A percentile compares a stretch with the other conserved stretches of the same genome.
These are phyloP conservation scores for Escallonia rubra DNA, from an alignment of 129 eudicot genomes.

Conservation along the genomic window DNA sequence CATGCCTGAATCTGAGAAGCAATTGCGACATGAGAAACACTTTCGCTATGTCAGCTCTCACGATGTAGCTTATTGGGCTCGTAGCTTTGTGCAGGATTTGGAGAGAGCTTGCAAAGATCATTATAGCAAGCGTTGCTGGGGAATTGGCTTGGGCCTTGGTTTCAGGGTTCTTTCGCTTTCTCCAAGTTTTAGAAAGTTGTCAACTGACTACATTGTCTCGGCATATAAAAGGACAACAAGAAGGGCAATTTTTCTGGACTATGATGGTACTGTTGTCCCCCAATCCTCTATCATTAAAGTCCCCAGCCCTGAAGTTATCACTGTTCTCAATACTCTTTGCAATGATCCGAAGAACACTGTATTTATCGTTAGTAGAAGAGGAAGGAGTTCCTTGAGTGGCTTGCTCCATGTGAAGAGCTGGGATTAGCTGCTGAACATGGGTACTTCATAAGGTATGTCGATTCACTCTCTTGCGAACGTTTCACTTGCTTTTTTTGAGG, in stretches of 20 bases:
- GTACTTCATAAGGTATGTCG: slow-evolving; percentile 52
- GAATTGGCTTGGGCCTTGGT: too few species aligned
- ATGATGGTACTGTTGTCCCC: slow-evolving; percentile 69
- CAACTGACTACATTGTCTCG: too few species aligned
- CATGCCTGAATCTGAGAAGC: too few species aligned
- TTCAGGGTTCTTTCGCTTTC: too few species aligned
- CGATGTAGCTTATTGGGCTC: too few species aligned
- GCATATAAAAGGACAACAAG: too few species aligned
- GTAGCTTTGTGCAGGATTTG: too few species aligned
- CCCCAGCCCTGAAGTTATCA: slow-evolving; percentile 53
- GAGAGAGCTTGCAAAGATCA: too few species aligned
- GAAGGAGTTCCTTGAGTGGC: slow-evolving; percentile 54
- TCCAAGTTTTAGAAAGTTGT: too few species aligned
- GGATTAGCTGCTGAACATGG: slow-evolving; percentile 92
- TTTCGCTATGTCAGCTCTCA: too few species aligned
- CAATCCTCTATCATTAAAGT: slow-evolving; percentile 41
- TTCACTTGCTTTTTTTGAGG: neutral
- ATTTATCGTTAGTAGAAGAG: slow-evolving; percentile 75
- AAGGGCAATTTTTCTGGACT: slow-evolving; percentile 63
- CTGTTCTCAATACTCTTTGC: slow-evolving; percentile 42
- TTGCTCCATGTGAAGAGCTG: slow-evolving; percentile 55
- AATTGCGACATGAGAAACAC: too few species aligned
- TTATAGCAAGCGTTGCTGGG: too few species aligned
- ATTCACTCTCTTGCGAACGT: neutral
- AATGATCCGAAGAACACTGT: slow-evolving; percentile 72